Evolutionary conservation across 345 rosid genomes (phyloP).

Genomic region (Erodium maritimum): DNA sequence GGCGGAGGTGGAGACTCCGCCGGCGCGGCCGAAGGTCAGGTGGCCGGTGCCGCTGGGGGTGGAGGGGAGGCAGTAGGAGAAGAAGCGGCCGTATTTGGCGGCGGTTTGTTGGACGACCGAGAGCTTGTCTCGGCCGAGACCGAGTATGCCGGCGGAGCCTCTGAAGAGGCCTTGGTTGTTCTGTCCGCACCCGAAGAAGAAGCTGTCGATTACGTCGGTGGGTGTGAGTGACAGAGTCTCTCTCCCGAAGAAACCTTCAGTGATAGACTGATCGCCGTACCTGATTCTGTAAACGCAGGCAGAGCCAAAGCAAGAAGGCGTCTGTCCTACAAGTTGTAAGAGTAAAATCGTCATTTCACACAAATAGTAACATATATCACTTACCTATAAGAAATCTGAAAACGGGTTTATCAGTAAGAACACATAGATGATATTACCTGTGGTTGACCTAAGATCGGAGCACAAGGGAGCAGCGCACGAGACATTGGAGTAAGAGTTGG

Average conservation of each 20-base stretch:
- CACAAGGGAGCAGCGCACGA: constrained; percentile 40
- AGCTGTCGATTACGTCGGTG: constrained; percentile 2
- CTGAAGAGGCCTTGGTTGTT: constrained; percentile 8
- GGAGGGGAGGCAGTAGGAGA: constrained; percentile 25
- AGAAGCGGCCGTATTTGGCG: constrained; percentile 10
- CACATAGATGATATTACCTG: no score
- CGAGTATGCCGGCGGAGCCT: constrained; percentile 7
- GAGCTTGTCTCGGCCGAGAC: constrained; percentile 5
- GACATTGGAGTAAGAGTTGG: constrained; percentile 50
- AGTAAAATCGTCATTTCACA: no score
- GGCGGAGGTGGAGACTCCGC: neutral
- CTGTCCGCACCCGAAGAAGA: constrained; percentile 24
- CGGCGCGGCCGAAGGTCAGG: constrained; percentile 12
- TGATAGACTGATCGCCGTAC: constrained; percentile 13
- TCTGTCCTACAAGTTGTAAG: neutral
- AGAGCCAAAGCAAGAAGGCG: constrained; percentile 5
- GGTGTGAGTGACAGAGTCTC: constrained; percentile 8
- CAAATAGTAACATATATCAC: no score
- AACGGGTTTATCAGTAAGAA: no score
- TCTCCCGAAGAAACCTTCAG: constrained; percentile 6
- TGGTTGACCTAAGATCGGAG: constrained; percentile 32
- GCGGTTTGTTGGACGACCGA: constrained; percentile 17
- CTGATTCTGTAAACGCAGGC: constrained; percentile 10
- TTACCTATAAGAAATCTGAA: no score
- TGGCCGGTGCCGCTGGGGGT: constrained; percentile 14